phyloP scores from a whole-genome alignment of 805 yeast species.

The Starmerella apicola region DNA sequence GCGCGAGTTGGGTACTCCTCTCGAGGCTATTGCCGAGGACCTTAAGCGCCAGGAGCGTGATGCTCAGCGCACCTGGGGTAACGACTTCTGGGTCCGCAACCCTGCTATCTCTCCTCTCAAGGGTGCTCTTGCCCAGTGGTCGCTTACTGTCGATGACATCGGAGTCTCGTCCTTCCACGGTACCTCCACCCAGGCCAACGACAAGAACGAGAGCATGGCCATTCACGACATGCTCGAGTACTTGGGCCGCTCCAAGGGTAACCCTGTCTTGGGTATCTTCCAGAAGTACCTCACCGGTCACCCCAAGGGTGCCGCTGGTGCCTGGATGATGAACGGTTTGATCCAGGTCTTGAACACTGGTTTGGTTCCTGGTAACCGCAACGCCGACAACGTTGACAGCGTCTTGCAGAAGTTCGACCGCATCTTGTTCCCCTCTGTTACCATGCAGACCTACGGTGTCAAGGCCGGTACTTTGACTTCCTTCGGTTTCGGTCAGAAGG shows the following conservation, averaged over 20 bases:
- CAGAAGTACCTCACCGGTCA: slow-evolving; percentile 98
- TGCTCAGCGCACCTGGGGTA: slow-evolving; percentile 92
- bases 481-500: slow-evolving; percentile 99
- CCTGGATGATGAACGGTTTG: slow-evolving; percentile 99
- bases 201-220: slow-evolving; percentile 92
- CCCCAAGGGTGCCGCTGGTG: slow-evolving; percentile 99
- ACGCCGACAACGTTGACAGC: slow-evolving; percentile 91
- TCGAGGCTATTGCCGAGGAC: slow-evolving; percentile 78
- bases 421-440: slow-evolving; percentile 86
- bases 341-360: slow-evolving; percentile 86
- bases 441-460: slow-evolving; percentile 89
- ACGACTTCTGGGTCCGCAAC: slow-evolving; percentile 80
- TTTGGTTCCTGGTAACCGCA: slow-evolving; percentile 95
- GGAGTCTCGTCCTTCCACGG: slow-evolving; percentile 99
- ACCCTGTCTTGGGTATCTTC: slow-evolving; percentile 96
- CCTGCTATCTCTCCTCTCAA: slow-evolving; percentile 93
- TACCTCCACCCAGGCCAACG: slow-evolving; percentile 96
- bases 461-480: slow-evolving; percentile 96
- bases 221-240: slow-evolving; percentile 87
- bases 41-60: slow-evolving; percentile 72
- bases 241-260: slow-evolving; percentile 93
- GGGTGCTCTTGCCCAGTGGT: slow-evolving; percentile 91
- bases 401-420: slow-evolving; percentile 70
- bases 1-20: slow-evolving; percentile 57
- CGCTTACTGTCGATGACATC: slow-evolving; percentile 85